Base-by-base conservation (phyloP, 139 green algal genomes). In the Nannochloris sp. region DNA sequence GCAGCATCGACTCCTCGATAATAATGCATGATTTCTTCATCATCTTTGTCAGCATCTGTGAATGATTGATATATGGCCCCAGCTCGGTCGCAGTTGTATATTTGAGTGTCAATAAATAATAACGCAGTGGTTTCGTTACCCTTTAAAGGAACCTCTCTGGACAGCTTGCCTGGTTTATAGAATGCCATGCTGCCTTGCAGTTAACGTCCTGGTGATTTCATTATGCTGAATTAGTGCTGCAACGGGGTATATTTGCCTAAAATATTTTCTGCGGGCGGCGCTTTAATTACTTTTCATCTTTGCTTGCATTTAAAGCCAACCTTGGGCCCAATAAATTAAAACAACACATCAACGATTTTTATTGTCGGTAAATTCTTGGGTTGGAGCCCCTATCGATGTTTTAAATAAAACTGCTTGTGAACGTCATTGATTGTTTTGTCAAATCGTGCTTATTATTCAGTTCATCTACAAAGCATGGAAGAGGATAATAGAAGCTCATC, bases 51-150 rank as follows among this genome's bases (percentile, higher is more conserved):
- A 9, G 9, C 47, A 36, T 67, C 37, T 31, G 48, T 67, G 6
- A 72, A 27, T 1, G 46, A 23, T 4, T 38, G 24, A 25, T 84
- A 88, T 10, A 85, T 66, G 0, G 75, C 71, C 0, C 84, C 83
- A 4, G 61, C 30, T 1, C 32, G 34, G 34, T 72, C 51, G 61
- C 81, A 88, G 57, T 89, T 90, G 61, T 76, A 90, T 44, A 83
- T 86, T 34, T 90, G 84, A 0, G 68, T 54, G 32, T 90, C 84
- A 2, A 85, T 70, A 23, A 84, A 77, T 6, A 84, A 47, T 14
- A 85, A 42, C 1, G 67, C 77, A 1, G 66, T 23, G 0, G 58
- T 14, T 0, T 27, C 27, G 0, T 64, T 59, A 3, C 58, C 19
- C 1, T 82, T 39, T 0, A 63, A 13, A 2, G 47, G 37, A 45